Conservation (phyloP, 208 protist species). For the Herpetomonas samuelpessoai region DNA sequence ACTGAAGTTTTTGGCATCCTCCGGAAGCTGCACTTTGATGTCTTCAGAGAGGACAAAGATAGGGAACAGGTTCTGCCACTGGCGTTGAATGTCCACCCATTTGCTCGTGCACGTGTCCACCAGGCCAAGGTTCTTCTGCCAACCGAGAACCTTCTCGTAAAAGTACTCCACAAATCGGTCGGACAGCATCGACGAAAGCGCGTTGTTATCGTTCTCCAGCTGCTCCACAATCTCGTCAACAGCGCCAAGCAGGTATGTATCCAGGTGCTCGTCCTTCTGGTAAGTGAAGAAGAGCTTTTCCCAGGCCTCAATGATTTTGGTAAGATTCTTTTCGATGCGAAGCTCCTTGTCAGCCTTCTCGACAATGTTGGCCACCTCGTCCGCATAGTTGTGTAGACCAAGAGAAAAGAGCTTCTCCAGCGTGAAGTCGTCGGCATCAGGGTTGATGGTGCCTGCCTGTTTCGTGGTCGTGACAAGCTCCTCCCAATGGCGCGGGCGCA, state of each 20-base stretch:
- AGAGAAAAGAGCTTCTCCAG: conserved; percentile 95
- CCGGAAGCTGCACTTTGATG: conserved; percentile 96
- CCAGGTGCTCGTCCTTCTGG: conserved; percentile 72
- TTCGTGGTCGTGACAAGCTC: conserved; percentile 93
- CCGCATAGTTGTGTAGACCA: conserved; percentile 96
- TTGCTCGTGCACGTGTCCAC: conserved; percentile 96
- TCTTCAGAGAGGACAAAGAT: conserved; percentile 98
- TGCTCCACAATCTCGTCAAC: conserved; percentile 96
- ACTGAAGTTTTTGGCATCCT: conserved; percentile 94
- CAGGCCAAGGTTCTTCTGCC: conserved; percentile 95
- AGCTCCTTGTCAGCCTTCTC: conserved; percentile 97
- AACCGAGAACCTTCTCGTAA: conserved; percentile 92
- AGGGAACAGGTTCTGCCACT: conserved; percentile 97
- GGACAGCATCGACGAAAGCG: conserved; percentile 95
- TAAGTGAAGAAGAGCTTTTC: conserved; percentile 92
- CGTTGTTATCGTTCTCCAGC: conserved; percentile 95
- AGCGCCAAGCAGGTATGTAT: conserved; percentile 88
- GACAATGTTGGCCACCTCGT: conserved; percentile 96
- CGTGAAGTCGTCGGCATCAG: conserved; percentile 88
- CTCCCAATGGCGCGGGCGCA: conserved; percentile 96
- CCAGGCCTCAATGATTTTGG: conserved; percentile 96
- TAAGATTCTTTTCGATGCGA: conserved; percentile 96
- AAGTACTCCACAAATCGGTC: conserved; percentile 97
- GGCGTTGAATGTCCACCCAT: conserved; percentile 96
- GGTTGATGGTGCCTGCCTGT: conserved; percentile 88